phyloP scores from a whole-genome alignment of 1,284 basidiomycete genomes.

The Melampsora americana region DNA sequence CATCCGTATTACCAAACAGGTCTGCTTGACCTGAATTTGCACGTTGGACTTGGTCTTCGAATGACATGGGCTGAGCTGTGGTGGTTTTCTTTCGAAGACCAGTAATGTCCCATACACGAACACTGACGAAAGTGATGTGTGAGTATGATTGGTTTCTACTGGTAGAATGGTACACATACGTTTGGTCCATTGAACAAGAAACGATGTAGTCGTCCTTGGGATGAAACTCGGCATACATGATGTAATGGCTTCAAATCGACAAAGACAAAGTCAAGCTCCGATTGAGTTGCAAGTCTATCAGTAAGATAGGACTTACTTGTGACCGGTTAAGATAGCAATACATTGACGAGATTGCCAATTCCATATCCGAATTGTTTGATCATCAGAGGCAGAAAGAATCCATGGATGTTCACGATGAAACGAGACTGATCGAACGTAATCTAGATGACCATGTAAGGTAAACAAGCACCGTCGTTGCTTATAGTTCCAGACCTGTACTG shows the following conservation, averaged over 20 bases:
- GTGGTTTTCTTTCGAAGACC: slow-evolving; percentile 80
- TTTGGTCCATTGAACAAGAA: slow-evolving; percentile 98
- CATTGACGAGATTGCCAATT: too few relatives aligned
- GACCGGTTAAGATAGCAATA: slow-evolving; percentile 83
- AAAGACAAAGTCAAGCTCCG: background rate
- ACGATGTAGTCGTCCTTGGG: slow-evolving; percentile 98
- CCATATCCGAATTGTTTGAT: slow-evolving; percentile 99
- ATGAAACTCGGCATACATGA: slow-evolving; percentile 99
- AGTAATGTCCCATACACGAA: slow-evolving; percentile 99
- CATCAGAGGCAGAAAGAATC: slow-evolving; percentile 96
- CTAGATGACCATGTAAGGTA: slow-evolving; percentile 95
- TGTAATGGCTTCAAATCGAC: slow-evolving; percentile 78
- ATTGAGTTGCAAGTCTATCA: slow-evolving; percentile 14
- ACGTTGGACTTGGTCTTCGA: slow-evolving; percentile 60
- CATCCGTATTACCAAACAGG: slow-evolving; percentile 63
- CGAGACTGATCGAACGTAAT: slow-evolving; percentile 98
- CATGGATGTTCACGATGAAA: slow-evolving; percentile 99
- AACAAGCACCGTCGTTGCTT: slow-evolving; percentile 92
- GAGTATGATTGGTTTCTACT: background rate
- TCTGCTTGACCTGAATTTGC: slow-evolving; percentile 62
- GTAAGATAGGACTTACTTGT: slow-evolving; percentile 8
- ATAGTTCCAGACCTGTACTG: slow-evolving; percentile 61
- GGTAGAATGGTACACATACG: slow-evolving; percentile 52
- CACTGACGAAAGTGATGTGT: slow-evolving; percentile 52
- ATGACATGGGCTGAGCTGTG: slow-evolving; percentile 58